phyloP scores from a whole-genome alignment of 2,329 filamentous ascomycete genomes.

The Dactylellina leptospora region DNA sequence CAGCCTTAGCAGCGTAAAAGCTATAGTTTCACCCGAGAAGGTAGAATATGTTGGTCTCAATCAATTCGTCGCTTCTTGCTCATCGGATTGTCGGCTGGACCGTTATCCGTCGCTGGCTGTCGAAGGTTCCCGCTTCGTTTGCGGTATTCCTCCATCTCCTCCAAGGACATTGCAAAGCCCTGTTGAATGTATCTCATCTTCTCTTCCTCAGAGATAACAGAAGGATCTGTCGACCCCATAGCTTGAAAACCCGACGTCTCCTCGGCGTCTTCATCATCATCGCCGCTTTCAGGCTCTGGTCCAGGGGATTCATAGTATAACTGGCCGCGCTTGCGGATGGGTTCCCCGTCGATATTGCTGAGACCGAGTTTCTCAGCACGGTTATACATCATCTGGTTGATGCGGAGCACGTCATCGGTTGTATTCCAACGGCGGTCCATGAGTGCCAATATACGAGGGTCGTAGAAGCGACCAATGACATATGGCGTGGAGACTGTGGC shows the following conservation, averaged over 20 bases:
- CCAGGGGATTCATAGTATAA: background rate
- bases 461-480: constrained; percentile 33
- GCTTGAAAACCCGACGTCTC: too few relatives aligned
- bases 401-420: constrained; percentile 4
- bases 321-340: background rate
- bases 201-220: constrained; percentile 5
- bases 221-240: too few relatives aligned
- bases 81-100: constrained; percentile 2
- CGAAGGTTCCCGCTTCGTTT: constrained; percentile 9
- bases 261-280: background rate
- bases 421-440: constrained; percentile 27
- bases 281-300: background rate
- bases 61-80: constrained; percentile 21
- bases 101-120: background rate
- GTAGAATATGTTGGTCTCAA: too few relatives aligned
- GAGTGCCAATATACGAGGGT: constrained; percentile 39
- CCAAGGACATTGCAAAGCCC: background rate
- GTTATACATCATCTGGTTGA: background rate
- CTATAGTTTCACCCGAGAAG: too few relatives aligned
- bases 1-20: too few relatives aligned
- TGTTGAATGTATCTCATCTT: background rate
- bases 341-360: constrained; percentile 25
- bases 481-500: background rate
- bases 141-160: constrained; percentile 20
- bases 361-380: constrained; percentile 13